Evolutionary conservation across 768 basidiomycete genomes (phyloP), one percentile per base, ranked within the genome.

Genomic region (Mycena kentingensis): DNA sequence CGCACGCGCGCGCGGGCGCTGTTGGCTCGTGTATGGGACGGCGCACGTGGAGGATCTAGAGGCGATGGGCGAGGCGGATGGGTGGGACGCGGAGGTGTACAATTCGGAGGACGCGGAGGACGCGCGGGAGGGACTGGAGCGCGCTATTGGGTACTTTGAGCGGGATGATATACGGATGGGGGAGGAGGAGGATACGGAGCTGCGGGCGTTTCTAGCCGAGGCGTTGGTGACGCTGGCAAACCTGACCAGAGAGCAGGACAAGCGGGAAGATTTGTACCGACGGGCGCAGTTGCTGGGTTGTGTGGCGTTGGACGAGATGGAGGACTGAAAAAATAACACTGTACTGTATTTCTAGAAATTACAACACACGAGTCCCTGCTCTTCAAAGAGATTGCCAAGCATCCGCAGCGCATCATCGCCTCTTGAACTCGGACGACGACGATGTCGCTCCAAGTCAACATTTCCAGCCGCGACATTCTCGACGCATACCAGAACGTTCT

Each of bases 361-460:
- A n/a, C n/a, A n/a, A n/a, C n/a, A n/a, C n/a, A n/a, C n/a, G n/a
- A n/a, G n/a, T n/a, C n/a, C n/a, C n/a, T n/a, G n/a, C n/a, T n/a
- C n/a, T n/a, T n/a, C n/a, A n/a, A n/a, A n/a, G n/a, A n/a, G n/a
- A n/a, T n/a, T n/a, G n/a, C n/a, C n/a, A n/a, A n/a, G n/a, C n/a
- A n/a, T n/a, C n/a, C n/a, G n/a, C n/a, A n/a, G n/a, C n/a, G n/a
- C n/a, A n/a, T n/a, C n/a, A n/a, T n/a, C n/a, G n/a, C n/a, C n/a
- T n/a, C n/a, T n/a, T n/a, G n/a, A n/a, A n/a, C n/a, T n/a, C n/a
- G n/a, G n/a, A n/a, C 21, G 13, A 15, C 21, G 8, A n/a, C 42
- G 45, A 91, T 91, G 90, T 90, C 89, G 65, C 75, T 90, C 10
- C 87, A 88, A 67, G 75, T 91, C 60, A 92, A 90, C 71, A 75